Evolutionary conservation across 176 grass and related monocot genomes (phyloP), one percentile per base, ranked within the genome.

Genomic region (Triticum urartu): DNA sequence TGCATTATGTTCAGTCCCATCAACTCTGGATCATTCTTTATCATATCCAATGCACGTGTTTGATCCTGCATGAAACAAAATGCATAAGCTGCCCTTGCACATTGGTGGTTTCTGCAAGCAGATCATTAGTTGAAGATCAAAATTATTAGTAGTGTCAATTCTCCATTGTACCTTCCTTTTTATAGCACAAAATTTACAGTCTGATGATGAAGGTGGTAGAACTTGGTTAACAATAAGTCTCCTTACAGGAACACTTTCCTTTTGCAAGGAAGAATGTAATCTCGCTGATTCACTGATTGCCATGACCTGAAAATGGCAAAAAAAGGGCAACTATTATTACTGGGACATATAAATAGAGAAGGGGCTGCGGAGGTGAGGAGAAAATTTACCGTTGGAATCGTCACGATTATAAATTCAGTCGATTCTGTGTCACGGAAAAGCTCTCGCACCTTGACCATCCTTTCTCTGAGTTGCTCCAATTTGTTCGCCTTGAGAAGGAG

Each of bases 151-250:
- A 12, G 24, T 42, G 17, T 62, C 1, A 14, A 63, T 17, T 63
- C 14, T 95, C 2, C 11, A 63, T 17, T 63, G 28, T 95, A 98
- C 96, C 96, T 98, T 98, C 80, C 96, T 98, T 92, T 95, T 98
- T 84, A 98, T 98, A 59, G 96, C 86, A 77, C 96, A 98, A 74
- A 98, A 98, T 89, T 95, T 98, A 85, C 96, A 98, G 67, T 95
- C 96, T 35, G 93, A 93, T 32, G 88, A 81, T 7, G 96, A 95
- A 59, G 93, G 96, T 78, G 93, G 96, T 69, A 98, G 79, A 86
- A 98, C 63, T 93, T 98, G 96, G 88, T 98, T 98, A 82, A 98
- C 90, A 26, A 98, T 86, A 15, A 98, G 90, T 75, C 93, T 93
- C 76, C 80, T 98, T 73, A 95, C 93, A 36, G 96, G 96, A 81